Percentiles rank a stretch among this genome's conserved stretches.
Conservation (phyloP, 2,329 filamentous ascomycete species). For the Diaporthe citri region DNA sequence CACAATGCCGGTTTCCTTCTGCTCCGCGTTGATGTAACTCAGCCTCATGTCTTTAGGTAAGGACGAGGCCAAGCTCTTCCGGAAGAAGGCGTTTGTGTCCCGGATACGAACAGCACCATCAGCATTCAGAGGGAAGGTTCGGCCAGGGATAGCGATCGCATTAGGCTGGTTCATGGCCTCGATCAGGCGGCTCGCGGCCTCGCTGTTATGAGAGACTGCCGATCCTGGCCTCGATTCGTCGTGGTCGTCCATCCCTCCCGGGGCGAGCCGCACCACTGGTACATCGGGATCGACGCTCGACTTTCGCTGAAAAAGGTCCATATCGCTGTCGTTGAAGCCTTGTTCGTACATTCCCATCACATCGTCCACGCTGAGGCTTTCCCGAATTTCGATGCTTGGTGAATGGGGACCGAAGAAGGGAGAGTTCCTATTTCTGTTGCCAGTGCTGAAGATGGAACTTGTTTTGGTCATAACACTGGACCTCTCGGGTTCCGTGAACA, state of each 20-base stretch:
- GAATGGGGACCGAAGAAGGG: constrained; percentile 40
- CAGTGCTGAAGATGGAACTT: constrained; percentile 72
- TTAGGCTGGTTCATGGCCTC: constrained; percentile 56
- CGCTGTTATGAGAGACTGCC: constrained; percentile 53
- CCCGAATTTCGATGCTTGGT: constrained; percentile 45
- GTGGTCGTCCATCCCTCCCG: constrained; percentile 33
- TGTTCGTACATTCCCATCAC: constrained; percentile 79
- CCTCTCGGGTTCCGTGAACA: constrained; percentile 71
- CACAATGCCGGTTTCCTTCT: constrained; percentile 37
- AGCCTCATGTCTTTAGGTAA: constrained; percentile 51
- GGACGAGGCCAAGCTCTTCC: constrained; percentile 50
- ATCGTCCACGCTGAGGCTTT: constrained; percentile 74
- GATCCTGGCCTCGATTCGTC: constrained; percentile 52
- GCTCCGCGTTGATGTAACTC: constrained; percentile 45
- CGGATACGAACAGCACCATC: constrained; percentile 50
- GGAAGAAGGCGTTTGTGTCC: constrained; percentile 56
- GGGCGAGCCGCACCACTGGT: constrained; percentile 32
- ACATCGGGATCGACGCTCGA: constrained; percentile 38
- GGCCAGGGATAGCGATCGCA: constrained; percentile 43
- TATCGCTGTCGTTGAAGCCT: constrained; percentile 67
- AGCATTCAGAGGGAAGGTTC: constrained; percentile 47
- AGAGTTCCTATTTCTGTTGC: constrained; percentile 43
- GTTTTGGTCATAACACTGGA: constrained; percentile 86
- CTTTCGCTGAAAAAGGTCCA: constrained; percentile 54
- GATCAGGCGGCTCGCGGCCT: constrained; percentile 53